A percentile compares a stretch with the other conserved stretches of the same genome.
Evolutionary conservation across 1,284 basidiomycete species (phyloP).

Genomic region (Tylopilus sp.): DNA sequence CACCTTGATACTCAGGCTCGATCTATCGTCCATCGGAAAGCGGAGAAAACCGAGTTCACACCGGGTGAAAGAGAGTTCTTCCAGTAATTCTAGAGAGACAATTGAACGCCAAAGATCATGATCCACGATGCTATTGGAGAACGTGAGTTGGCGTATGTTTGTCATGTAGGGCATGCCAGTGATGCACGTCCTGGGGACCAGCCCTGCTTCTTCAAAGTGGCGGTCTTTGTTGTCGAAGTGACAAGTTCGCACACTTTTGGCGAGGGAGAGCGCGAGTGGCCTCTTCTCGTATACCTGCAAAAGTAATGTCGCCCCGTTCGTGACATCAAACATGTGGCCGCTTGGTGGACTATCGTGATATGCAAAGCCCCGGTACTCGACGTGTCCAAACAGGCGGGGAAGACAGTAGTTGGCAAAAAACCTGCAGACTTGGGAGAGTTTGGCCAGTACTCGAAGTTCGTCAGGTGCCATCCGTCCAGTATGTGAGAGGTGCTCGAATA

Average conservation of each 20-base stretch:
- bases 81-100: no score
- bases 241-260: constrained; percentile 18
- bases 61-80: neutral
- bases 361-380: constrained; percentile 20
- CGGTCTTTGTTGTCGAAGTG: no score
- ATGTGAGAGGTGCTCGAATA: constrained; percentile 38
- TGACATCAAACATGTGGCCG: no score
- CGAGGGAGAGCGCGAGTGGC: constrained; percentile 12
- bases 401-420: constrained; percentile 52
- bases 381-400: constrained; percentile 48
- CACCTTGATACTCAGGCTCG: neutral
- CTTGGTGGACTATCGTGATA: no score
- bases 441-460: constrained; percentile 35
- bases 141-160: no score
- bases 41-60: neutral
- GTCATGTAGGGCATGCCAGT: no score
- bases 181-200: no score
- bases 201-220: no score
- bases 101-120: no score
- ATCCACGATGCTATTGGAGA: no score
- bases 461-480: constrained; percentile 2
- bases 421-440: constrained; percentile 53
- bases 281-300: no score
- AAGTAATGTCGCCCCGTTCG: no score
- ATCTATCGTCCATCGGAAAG: neutral